Evolutionary conservation across 1,284 basidiomycete species (phyloP).

Genomic region (Singerocomus inundabilis): DNA sequence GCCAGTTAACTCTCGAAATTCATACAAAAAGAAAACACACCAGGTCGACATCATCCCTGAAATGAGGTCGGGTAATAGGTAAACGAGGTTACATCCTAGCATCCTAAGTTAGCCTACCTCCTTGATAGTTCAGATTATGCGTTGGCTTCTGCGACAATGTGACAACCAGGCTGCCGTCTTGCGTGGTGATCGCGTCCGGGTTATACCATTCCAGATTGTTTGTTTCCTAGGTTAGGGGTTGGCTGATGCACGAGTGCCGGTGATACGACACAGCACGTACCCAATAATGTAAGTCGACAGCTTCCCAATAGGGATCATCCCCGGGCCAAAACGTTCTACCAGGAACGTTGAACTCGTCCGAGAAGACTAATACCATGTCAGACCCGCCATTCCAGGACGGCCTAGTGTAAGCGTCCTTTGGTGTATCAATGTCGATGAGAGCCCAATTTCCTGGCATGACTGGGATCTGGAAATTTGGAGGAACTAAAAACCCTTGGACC

Average conservation of each 20-base stretch:
- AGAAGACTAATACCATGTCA: conserved; percentile 60
- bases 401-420: conserved; percentile 49
- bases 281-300: conserved; percentile 55
- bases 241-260: conserved; percentile 44
- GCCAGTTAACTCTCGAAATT: conserved; percentile 6
- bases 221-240: conserved; percentile 37
- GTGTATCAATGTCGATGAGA: conserved; percentile 68
- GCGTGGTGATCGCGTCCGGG: conserved; percentile 64
- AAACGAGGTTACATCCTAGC: background rate
- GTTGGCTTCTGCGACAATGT: conserved; percentile 52
- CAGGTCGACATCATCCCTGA: conserved; percentile 38
- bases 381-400: conserved; percentile 50
- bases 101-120: conserved; percentile 37
- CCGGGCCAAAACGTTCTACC: conserved; percentile 71
- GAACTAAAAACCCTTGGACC: conserved; percentile 34
- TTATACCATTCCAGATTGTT: conserved; percentile 69
- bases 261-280: conserved; percentile 38
- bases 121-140: conserved; percentile 62
- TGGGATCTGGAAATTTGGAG: conserved; percentile 40
- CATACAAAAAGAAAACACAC: conserved; percentile 14
- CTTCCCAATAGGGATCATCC: conserved; percentile 77
- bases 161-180: conserved; percentile 64
- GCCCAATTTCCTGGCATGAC: conserved; percentile 52
- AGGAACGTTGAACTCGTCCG: conserved; percentile 78
- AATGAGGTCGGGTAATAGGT: conserved; percentile 24